Percentiles rank a stretch among this genome's conserved stretches.
Evolutionary conservation across 176 grass and related monocot species (phyloP).

Genomic region (Cymbopogon citratus): DNA sequence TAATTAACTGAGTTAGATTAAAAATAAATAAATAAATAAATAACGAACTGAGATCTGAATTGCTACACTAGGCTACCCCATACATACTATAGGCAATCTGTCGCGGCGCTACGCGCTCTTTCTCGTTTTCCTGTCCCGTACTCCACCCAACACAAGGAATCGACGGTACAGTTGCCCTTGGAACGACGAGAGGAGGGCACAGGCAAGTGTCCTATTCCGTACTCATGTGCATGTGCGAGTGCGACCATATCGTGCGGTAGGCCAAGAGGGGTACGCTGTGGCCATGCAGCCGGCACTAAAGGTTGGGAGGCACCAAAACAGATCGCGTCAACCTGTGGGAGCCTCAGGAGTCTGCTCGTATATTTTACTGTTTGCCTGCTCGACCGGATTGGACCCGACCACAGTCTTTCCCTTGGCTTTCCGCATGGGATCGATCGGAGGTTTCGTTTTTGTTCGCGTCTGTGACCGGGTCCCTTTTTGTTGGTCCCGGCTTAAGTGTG

Average conservation of each 20-base stretch:
- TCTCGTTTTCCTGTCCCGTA: background rate
- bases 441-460: slow-evolving; percentile 14
- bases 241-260: no score
- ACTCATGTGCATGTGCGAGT: background rate
- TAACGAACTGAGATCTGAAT: background rate
- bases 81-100: background rate
- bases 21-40: no score
- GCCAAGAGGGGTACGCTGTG: no score
- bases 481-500: background rate
- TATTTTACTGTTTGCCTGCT: slow-evolving; percentile 28
- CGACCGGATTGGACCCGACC: slow-evolving; percentile 31
- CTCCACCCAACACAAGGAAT: slow-evolving; percentile 21
- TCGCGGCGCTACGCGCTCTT: background rate
- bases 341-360: no score
- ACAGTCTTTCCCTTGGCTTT: background rate
- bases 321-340: slow-evolving; percentile 32
- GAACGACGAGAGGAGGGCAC: no score
- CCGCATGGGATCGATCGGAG: background rate
- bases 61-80: background rate
- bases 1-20: no score
- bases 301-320: background rate
- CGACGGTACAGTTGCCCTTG: background rate
- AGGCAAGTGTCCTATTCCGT: no score
- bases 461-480: background rate
- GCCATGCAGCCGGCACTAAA: background rate